Conservation (phyloP, 257 asterid genomes). For the Cynanchum wilfordii region DNA sequence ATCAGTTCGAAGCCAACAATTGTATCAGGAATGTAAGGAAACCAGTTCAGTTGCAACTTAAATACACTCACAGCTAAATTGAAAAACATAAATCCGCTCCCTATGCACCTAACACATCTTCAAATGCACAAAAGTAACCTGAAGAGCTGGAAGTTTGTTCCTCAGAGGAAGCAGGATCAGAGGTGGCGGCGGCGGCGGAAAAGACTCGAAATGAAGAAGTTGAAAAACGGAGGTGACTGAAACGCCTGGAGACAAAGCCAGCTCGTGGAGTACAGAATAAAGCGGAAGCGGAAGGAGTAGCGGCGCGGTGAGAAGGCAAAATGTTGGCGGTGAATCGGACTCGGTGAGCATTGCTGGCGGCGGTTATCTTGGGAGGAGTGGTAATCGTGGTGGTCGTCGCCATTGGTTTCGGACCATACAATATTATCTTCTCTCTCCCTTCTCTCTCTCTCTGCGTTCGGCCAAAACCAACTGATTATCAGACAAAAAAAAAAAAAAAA, state of each 20-base stretch:
- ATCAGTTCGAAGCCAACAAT: too few species aligned
- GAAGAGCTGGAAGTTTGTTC: conserved; percentile 25
- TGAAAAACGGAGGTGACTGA: conserved; percentile 7
- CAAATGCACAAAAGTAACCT: conserved; percentile 17
- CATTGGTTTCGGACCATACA: conserved; percentile 39
- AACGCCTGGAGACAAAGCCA: conserved; percentile 7
- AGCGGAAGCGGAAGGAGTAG: conserved; percentile 17
- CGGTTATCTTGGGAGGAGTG: conserved; percentile 14
- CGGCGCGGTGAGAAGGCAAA: not conserved
- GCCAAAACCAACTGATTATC: not conserved
- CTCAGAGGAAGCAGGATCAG: conserved; percentile 18
- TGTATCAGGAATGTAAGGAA: not conserved
- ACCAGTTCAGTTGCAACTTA: not conserved
- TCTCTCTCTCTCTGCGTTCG: not conserved
- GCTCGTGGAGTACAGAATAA: conserved; percentile 13
- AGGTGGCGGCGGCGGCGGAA: conserved; percentile 24
- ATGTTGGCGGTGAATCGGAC: conserved; percentile 8
- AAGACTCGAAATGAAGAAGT: conserved; percentile 16
- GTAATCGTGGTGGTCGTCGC: conserved; percentile 20
- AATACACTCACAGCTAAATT: not conserved
- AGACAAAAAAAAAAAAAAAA: too few species aligned
- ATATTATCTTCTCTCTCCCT: conserved; percentile 6
- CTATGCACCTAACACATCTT: not conserved
- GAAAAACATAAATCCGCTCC: not conserved
- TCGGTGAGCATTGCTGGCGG: not conserved